Evolutionary conservation across 768 basidiomycete species (phyloP).

Genomic region (Suillus decipiens): DNA sequence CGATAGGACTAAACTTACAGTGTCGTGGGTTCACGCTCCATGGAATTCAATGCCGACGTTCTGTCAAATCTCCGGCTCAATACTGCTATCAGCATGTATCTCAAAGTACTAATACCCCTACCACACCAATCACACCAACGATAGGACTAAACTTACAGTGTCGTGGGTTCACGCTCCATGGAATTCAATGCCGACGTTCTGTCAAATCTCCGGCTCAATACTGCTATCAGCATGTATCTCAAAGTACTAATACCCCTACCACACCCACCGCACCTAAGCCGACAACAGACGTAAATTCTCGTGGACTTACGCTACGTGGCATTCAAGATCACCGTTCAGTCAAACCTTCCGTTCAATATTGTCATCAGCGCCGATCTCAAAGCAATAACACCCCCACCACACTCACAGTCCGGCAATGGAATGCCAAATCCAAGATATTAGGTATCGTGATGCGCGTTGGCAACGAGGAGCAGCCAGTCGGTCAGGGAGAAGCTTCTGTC

Average conservation of each 20-base stretch:
- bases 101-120: too few species aligned
- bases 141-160: not conserved
- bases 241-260: not conserved
- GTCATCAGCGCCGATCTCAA: not conserved
- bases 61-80: not conserved
- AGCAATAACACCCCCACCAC: not conserved
- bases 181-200: not conserved
- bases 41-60: too few species aligned
- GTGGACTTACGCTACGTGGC: not conserved
- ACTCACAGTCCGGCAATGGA: not conserved
- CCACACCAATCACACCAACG: not conserved
- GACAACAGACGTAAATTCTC: not conserved
- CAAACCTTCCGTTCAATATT: not conserved
- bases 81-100: not conserved
- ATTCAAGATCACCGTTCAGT: not conserved
- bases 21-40: too few species aligned
- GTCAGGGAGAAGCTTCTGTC: slow-evolving; percentile 44
- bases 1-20: not conserved
- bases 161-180: not conserved
- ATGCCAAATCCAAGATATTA: not conserved
- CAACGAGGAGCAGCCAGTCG: slow-evolving; percentile 48
- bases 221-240: not conserved
- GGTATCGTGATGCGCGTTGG: slow-evolving; percentile 38
- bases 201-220: not conserved
- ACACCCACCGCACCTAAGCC: not conserved